A percentile compares a stretch with the other conserved stretches of the same genome.
These are phyloP conservation scores for Termitomyces sp. DNA, from an alignment of 768 basidiomycete species.

Conservation along the genomic window DNA sequence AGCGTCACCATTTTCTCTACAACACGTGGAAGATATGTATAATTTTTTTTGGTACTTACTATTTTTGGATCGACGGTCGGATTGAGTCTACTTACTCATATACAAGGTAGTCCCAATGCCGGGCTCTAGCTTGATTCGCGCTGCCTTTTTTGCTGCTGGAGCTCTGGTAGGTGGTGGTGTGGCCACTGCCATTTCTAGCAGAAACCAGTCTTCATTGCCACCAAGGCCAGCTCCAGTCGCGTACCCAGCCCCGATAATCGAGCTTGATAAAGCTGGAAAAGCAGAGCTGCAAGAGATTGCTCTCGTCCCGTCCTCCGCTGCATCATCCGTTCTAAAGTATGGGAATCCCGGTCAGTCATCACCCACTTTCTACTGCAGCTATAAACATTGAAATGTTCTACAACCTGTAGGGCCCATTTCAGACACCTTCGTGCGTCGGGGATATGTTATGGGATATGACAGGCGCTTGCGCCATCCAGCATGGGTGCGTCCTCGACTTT, in stretches of 20 bases:
- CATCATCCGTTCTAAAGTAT: constrained; percentile 57
- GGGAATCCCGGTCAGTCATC: constrained; percentile 71
- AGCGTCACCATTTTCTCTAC: too few species aligned
- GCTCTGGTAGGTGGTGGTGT: constrained; percentile 78
- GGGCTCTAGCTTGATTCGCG: constrained; percentile 48
- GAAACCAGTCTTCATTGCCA: constrained; percentile 14
- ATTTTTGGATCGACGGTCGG: neutral
- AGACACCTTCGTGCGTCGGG: constrained; percentile 75
- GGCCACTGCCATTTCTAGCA: constrained; percentile 44
- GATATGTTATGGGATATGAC: constrained; percentile 90
- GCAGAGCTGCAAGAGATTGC: constrained; percentile 37
- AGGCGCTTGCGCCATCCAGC: constrained; percentile 86
- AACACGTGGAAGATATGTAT: constrained; percentile 2
- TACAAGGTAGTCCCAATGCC: constrained; percentile 17
- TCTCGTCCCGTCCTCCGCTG: constrained; percentile 21
- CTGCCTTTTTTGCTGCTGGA: constrained; percentile 79
- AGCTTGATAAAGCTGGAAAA: constrained; percentile 41
- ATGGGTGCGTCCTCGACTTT: constrained; percentile 58
- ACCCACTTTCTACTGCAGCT: neutral
- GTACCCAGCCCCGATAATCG: constrained; percentile 36
- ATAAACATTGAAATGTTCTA: neutral
- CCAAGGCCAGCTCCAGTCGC: constrained; percentile 8
- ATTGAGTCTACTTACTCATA: neutral
- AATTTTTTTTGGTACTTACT: neutral
- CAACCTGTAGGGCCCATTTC: constrained; percentile 69